phyloP scores from a whole-genome alignment of 352 stramenopile species.

The Phytophthora pinifolia region DNA sequence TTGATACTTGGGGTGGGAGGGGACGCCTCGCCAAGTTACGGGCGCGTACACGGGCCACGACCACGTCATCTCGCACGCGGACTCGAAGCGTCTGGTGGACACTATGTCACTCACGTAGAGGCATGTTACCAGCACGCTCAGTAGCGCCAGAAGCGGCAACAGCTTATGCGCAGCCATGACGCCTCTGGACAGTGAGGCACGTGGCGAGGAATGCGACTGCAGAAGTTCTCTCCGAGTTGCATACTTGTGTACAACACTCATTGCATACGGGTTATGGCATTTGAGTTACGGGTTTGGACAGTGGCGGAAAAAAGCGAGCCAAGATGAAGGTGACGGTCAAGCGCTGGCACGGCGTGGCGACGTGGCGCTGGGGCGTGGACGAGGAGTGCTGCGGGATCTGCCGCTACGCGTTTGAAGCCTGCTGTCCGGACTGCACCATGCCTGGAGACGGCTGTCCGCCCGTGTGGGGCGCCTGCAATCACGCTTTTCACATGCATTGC shows the following conservation, averaged over 20 bases:
- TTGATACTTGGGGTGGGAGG: constrained; percentile 61
- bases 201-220: constrained; percentile 1
- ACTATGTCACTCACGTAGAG: constrained; percentile 49
- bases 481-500: constrained; percentile 94
- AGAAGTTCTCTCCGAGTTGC: no score
- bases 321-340: constrained; percentile 86
- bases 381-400: constrained; percentile 92
- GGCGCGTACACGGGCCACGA: constrained; percentile 81
- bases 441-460: constrained; percentile 85
- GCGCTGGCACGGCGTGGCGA: constrained; percentile 88
- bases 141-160: constrained; percentile 58
- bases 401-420: constrained; percentile 80
- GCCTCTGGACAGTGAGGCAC: constrained; percentile 7
- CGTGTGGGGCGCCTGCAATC: constrained; percentile 90
- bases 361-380: constrained; percentile 91
- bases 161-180: constrained; percentile 24
- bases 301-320: not conserved
- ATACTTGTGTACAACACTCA: no score
- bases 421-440: constrained; percentile 76
- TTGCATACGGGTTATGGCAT: not conserved
- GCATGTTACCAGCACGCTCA: constrained; percentile 44
- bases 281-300: constrained; percentile 43
- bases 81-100: constrained; percentile 30
- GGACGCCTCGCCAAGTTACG: constrained; percentile 35
- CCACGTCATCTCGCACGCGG: constrained; percentile 84